A percentile compares a stretch with the other conserved stretches of the same genome.
These are phyloP conservation scores for Tetradesmus lagerheimii DNA, from an alignment of 139 green algal genomes.

Conservation along the genomic window DNA sequence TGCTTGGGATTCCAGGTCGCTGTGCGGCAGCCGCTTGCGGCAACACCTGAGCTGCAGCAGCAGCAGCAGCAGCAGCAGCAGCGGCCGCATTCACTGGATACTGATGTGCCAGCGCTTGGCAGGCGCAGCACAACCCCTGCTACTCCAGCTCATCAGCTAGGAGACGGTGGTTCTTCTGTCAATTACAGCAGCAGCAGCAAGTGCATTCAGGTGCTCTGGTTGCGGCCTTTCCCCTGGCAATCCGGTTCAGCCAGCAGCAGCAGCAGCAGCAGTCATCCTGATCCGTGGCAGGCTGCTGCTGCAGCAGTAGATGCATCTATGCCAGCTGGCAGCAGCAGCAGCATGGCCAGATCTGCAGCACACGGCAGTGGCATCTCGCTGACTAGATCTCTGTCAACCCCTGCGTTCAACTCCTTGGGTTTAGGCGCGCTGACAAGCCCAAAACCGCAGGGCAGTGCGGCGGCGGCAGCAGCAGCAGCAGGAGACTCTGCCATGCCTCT, in stretches of 20 bases:
- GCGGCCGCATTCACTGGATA: not conserved
- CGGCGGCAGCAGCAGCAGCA: constrained; percentile 7
- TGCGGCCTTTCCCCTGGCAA: constrained; percentile 23
- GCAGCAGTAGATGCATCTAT: not conserved
- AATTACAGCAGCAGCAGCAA: not conserved
- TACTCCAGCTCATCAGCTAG: not conserved
- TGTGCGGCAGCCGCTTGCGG: not conserved
- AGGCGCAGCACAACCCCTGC: not conserved
- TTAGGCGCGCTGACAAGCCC: not conserved
- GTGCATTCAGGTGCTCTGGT: constrained; percentile 5
- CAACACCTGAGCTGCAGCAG: not conserved
- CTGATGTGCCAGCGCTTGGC: not conserved
- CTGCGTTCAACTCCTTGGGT: not conserved
- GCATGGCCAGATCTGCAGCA: not conserved
- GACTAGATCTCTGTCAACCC: not conserved
- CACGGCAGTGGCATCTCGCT: not conserved
- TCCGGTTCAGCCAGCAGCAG: not conserved
- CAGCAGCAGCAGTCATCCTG: not conserved
- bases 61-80: not conserved
- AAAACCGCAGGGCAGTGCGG: not conserved
- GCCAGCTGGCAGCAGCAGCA: constrained; percentile 9
- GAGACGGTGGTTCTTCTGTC: too few relatives aligned
- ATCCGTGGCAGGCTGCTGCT: not conserved
- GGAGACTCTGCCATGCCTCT: too few relatives aligned
- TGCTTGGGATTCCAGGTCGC: constrained; percentile 40